Evolutionary conservation across 495 filamentous ascomycete genomes (phyloP).

Genomic region (Neurospora cerealis): DNA sequence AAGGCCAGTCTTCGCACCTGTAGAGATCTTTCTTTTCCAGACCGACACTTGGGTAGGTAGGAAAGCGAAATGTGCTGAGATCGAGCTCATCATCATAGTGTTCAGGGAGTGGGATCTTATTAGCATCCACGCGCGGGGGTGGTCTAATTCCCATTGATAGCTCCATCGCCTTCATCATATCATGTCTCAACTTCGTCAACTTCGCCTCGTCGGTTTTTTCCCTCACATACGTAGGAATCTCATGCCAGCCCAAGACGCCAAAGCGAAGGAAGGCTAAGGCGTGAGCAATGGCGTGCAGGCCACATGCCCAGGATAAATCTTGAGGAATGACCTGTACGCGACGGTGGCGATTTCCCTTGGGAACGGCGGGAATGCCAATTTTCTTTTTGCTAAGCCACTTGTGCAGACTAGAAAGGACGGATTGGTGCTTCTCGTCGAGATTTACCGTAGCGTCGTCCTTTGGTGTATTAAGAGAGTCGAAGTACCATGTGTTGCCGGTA

Average conservation of each 20-base stretch:
- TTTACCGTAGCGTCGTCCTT: background rate
- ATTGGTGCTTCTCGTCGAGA: background rate
- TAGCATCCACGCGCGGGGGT: background rate
- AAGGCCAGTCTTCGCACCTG: background rate
- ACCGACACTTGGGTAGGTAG: background rate
- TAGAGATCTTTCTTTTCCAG: background rate
- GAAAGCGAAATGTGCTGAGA: background rate
- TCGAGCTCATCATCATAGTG: background rate
- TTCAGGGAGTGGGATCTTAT: background rate
- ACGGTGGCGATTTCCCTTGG: background rate
- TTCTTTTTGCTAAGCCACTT: background rate
- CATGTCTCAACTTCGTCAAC: background rate
- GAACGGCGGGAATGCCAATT: background rate
- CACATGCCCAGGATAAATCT: background rate
- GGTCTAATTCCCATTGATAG: background rate
- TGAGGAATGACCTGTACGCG: background rate
- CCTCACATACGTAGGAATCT: background rate
- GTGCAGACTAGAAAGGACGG: background rate
- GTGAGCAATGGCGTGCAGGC: background rate
- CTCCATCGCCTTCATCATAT: background rate
- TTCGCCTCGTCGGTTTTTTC: background rate
- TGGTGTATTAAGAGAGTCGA: background rate
- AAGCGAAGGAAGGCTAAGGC: background rate
- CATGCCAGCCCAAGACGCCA: background rate
- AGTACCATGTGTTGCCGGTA: conserved; percentile 1